A percentile compares a stretch with the other conserved stretches of the same genome.
These are phyloP conservation scores for Leersia perrieri DNA, from an alignment of 176 grass and related monocot genomes.

Conservation along the genomic window DNA sequence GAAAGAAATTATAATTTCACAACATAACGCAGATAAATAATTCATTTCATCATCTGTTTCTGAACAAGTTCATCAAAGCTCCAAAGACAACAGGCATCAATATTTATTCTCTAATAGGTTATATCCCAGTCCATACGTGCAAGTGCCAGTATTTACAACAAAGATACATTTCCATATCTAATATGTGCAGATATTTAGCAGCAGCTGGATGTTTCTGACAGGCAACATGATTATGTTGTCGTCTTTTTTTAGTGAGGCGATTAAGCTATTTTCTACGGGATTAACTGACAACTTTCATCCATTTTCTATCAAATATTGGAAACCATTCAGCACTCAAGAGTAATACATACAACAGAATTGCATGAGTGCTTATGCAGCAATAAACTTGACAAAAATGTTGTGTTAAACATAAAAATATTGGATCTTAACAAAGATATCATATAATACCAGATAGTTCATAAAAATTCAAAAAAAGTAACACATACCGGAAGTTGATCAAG, in stretches of 20 bases:
- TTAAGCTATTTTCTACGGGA: neutral
- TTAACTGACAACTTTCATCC: neutral
- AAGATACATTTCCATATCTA: neutral
- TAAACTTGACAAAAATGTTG: conserved; percentile 1
- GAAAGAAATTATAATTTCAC: neutral
- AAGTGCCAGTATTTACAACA: neutral
- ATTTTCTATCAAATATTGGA: neutral
- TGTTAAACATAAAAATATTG: neutral
- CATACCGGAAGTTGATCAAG: conserved; percentile 93
- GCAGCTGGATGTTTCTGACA: neutral
- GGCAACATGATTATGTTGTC: neutral
- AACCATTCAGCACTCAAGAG: neutral
- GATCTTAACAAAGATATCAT: neutral
- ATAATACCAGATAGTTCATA: neutral
- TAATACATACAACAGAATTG: neutral
- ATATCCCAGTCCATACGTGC: neutral
- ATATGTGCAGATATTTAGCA: neutral
- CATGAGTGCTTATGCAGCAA: neutral
- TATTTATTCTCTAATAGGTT: neutral
- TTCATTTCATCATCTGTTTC: neutral
- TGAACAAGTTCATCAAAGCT: conserved; percentile 19
- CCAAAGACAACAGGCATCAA: neutral
- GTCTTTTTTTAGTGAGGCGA: neutral
- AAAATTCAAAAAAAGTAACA: conserved; percentile 19
- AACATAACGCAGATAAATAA: neutral